These are phyloP conservation scores for Fusarium sororula DNA, from an alignment of 2,329 filamentous ascomycete species.

Conservation along the genomic window DNA sequence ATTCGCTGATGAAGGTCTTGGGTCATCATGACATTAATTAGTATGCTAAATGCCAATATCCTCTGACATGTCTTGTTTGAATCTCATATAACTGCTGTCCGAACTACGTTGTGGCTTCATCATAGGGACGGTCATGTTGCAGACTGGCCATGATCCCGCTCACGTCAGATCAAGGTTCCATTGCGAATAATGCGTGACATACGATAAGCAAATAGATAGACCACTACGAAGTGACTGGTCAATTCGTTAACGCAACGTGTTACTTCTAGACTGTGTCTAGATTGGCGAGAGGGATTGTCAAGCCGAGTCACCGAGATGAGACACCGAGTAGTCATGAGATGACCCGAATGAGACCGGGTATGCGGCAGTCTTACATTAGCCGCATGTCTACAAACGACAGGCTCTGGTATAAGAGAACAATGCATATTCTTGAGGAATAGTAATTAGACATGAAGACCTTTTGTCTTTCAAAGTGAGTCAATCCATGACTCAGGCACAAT, in stretches of 20 bases:
- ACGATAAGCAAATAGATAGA: background rate
- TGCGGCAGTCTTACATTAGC: background rate
- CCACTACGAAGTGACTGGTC: fast-evolving
- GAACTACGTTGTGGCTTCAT: background rate
- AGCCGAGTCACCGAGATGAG: background rate
- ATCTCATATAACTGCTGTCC: fast-evolving
- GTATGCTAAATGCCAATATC: fast-evolving
- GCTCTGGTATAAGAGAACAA: fast-evolving
- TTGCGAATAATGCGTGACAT: background rate
- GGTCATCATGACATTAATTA: too few species aligned
- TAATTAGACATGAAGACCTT: fast-evolving
- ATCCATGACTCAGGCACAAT: background rate
- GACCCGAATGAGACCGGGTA: background rate
- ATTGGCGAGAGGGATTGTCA: too few species aligned
- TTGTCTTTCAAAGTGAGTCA: background rate
- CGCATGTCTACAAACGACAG: fast-evolving
- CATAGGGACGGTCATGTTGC: too few species aligned
- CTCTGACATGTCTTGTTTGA: background rate
- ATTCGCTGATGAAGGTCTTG: background rate
- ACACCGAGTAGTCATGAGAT: background rate
- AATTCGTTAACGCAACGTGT: fast-evolving
- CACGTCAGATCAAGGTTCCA: background rate
- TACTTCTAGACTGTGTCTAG: background rate
- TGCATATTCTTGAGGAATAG: background rate
- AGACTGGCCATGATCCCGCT: background rate